Evolutionary conservation across 78 protist species (phyloP), one percentile per base, ranked within the genome.

Genomic region (Speleostelium caveatum): DNA sequence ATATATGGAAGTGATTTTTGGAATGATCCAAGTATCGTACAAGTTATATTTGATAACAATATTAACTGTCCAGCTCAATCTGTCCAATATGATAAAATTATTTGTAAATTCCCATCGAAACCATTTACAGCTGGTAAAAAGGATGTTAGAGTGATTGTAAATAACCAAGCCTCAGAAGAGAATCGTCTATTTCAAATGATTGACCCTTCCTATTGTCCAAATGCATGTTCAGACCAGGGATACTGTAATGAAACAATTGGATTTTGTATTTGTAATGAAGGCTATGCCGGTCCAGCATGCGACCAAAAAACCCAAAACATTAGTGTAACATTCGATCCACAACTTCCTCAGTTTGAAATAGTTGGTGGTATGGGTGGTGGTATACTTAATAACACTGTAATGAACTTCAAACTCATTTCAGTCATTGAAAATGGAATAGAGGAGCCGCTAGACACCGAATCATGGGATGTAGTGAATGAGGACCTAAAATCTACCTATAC

Each of bases 1-100:
- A 38, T 74, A 14, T 14, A 0, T 24, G 83, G 83, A 33, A 16
- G 32, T 38, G 30, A 74, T 74, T 74, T 74, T 38, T 74, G 83
- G 83, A 74, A 74, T 74, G 69, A 74, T 38, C 5, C 33, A 7
- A n/a, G 38, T 36, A 17, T 58, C 22, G 53, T 26, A 1, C 2
- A 10, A 19, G 83, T 58, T 2, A 26, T 1, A 0, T 8, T 74
- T 24, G 69, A 33, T 5, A 28, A 58, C 4, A 19, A 17, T 24
- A 53, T 73, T 4, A 56, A 74, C 24, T 74, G 83, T 39, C 16
- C 55, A 2, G 38, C 58, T 2, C n/a, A 2, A 33, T 24, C 56
- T 7, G 55, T 74, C 0, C 35, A 58, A 16, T 7, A 74, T 58
- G 38, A 30, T 0, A 55, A 3, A 10, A 19, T 74, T 19, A 33